phyloP scores from a whole-genome alignment of 129 eudicot genomes.

The Pittosporum tobira region DNA sequence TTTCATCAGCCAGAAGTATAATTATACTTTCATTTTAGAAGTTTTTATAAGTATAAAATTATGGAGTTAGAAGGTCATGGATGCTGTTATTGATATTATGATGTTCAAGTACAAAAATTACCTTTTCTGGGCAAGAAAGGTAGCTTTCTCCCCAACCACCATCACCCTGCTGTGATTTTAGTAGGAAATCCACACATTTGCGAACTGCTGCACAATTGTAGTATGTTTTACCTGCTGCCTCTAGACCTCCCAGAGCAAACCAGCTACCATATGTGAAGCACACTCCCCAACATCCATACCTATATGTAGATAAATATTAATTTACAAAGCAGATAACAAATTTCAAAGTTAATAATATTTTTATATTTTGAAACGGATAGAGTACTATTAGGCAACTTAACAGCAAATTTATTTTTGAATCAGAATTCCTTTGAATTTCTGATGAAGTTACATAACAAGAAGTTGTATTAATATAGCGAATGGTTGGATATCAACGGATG shows the following conservation, averaged over 20 bases:
- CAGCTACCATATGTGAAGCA: slow-evolving; percentile 73
- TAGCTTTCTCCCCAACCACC: slow-evolving; percentile 98
- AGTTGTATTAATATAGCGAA: too few relatives aligned
- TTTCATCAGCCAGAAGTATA: background rate
- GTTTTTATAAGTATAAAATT: too few relatives aligned
- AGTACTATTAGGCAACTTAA: too few relatives aligned
- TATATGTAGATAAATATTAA: slow-evolving; percentile 9
- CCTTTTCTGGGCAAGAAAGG: slow-evolving; percentile 74
- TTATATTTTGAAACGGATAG: too few relatives aligned
- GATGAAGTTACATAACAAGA: too few relatives aligned
- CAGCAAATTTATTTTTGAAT: too few relatives aligned
- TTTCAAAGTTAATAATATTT: too few relatives aligned
- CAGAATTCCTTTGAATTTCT: too few relatives aligned
- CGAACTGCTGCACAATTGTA: slow-evolving; percentile 52
- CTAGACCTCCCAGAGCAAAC: slow-evolving; percentile 71
- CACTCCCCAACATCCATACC: slow-evolving; percentile 87
- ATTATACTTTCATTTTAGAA: too few relatives aligned
- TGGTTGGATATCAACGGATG: too few relatives aligned
- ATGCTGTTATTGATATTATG: too few relatives aligned
- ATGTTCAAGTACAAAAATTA: slow-evolving; percentile 11
- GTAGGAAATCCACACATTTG: slow-evolving; percentile 45
- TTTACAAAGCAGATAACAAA: background rate
- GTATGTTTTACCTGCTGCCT: slow-evolving; percentile 56
- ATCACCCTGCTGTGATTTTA: slow-evolving; percentile 45
- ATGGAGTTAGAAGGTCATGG: too few relatives aligned